Conservation (phyloP, 192 early-diverging fungal species). For the Fimicolochytrium jonesii region DNA sequence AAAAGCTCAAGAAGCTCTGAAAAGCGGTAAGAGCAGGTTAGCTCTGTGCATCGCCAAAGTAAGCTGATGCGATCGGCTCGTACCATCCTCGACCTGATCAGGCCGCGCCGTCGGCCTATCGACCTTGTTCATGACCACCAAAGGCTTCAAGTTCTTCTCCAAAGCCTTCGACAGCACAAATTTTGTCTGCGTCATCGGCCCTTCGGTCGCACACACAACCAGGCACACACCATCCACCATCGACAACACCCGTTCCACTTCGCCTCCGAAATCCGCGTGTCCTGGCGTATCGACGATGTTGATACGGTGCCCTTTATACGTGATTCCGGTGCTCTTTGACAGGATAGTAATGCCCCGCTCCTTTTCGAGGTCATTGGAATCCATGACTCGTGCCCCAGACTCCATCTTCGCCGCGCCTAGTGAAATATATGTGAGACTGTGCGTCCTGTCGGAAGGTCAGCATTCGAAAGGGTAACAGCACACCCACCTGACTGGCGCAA, state of each 20-base stretch:
- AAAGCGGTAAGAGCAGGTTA: no score
- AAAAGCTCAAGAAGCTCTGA: slow-evolving; percentile 77
- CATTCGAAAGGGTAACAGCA: no score
- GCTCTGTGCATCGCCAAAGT: no score
- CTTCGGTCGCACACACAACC: slow-evolving; percentile 82
- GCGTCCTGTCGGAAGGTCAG: no score
- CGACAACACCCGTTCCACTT: slow-evolving; percentile 82
- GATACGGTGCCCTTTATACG: slow-evolving; percentile 70
- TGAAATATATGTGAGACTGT: no score
- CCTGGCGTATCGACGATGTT: slow-evolving; percentile 90
- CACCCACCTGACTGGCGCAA: slow-evolving; percentile 58
- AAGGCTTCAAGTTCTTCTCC: slow-evolving; percentile 58
- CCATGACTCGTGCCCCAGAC: slow-evolving; percentile 73
- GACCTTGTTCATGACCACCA: slow-evolving; percentile 83
- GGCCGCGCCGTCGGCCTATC: slow-evolving; percentile 71
- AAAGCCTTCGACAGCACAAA: slow-evolving; percentile 83
- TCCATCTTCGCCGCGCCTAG: slow-evolving; percentile 42
- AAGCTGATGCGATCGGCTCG: no score
- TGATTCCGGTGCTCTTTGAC: slow-evolving; percentile 73
- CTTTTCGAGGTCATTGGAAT: slow-evolving; percentile 73
- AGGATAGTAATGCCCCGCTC: slow-evolving; percentile 90
- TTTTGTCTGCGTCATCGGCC: slow-evolving; percentile 86
- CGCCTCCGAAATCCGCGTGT: slow-evolving; percentile 38
- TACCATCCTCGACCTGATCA: slow-evolving; percentile 69
- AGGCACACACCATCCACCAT: slow-evolving; percentile 86